Percentiles rank a stretch among this genome's conserved stretches.
phyloP scores from a whole-genome alignment of 768 basidiomycete genomes.

The Tephrocybe sp. region DNA sequence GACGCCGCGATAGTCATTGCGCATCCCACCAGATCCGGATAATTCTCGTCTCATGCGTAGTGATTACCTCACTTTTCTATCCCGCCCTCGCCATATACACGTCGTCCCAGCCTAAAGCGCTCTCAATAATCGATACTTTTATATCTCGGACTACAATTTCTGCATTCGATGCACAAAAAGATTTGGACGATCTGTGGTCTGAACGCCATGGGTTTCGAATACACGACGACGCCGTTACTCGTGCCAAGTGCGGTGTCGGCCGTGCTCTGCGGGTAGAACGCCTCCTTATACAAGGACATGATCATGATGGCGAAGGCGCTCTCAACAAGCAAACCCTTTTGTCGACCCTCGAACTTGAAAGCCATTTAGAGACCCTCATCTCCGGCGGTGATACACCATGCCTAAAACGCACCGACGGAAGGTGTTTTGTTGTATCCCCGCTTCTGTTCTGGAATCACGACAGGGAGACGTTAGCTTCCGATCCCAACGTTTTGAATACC shows the following conservation, averaged over 20 bases:
- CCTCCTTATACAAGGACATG: slow-evolving; percentile 62
- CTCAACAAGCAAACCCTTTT: slow-evolving; percentile 61
- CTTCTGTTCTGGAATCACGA: slow-evolving; percentile 74
- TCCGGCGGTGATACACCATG: slow-evolving; percentile 45
- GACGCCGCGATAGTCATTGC: slow-evolving; percentile 58
- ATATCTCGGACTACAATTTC: slow-evolving; percentile 50
- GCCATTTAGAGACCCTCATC: slow-evolving; percentile 43
- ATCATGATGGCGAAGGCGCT: slow-evolving; percentile 45
- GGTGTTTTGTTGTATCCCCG: slow-evolving; percentile 73
- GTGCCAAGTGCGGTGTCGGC: slow-evolving; percentile 67
- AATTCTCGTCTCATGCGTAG: slow-evolving; percentile 82
- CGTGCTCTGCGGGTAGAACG: slow-evolving; percentile 76
- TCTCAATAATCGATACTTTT: slow-evolving; percentile 64
- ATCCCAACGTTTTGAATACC: slow-evolving; percentile 56
- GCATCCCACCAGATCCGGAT: slow-evolving; percentile 89
- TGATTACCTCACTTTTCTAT: slow-evolving; percentile 87
- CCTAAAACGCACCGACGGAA: slow-evolving; percentile 46
- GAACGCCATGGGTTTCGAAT: slow-evolving; percentile 59
- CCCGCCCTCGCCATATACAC: slow-evolving; percentile 87
- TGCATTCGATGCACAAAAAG: slow-evolving; percentile 51
- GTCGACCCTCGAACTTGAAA: slow-evolving; percentile 65
- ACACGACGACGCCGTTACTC: slow-evolving; percentile 67
- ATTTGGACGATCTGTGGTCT: slow-evolving; percentile 73
- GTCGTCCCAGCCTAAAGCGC: slow-evolving; percentile 64
- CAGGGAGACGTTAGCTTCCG: slow-evolving; percentile 46